Base-by-base conservation (phyloP, 1,284 basidiomycete genomes). In the Apiotrichum siamense region DNA sequence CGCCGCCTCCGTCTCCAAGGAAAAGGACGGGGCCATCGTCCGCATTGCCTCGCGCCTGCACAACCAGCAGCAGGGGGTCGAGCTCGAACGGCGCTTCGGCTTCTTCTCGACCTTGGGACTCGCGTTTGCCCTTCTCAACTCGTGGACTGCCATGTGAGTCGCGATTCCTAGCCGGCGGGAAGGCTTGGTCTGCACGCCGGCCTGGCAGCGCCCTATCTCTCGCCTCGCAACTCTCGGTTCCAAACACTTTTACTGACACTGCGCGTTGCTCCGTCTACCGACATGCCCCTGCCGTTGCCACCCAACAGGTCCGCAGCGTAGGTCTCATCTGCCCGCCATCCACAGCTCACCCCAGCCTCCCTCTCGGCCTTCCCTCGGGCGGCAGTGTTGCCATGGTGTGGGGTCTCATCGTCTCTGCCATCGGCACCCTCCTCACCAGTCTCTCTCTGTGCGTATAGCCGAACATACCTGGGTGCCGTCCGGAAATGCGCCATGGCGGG, bases 371-470 rank as follows among this genome's bases (percentile, higher is more conserved):
- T 12, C 43, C 62, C 11, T 66, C 66, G 0, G 70, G 69, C 10
- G 70, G 69, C 6, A 60, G 65, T 13, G 60, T 63, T 3, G 64
- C 63, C 1, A 62, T 69, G 36, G 54, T 70, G 17, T 73, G 64
- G 64, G 70, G 70, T 20, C 57, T 73, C 27, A 27, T 70, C 23
- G 54, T 62, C 6, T 60, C 59, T 7, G 59, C 59, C 3, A 12
- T 60, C 20, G 71, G 67, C 13, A 62, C 63, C 1, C 50, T 67
- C 41, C 24, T 56, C 10, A 64, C 62, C 37, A 64, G 60, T 4
- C 35, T 60, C 3, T 61, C 59, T 12, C 56, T 73, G 61, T 53
- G 33, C n/a, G 46, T 45, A 32, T 15, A n/a, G n/a, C n/a, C n/a
- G n/a, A n/a, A n/a, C n/a, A n/a, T n/a, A n/a, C n/a, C n/a, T n/a